Evolutionary conservation across 2,329 filamentous ascomycete species (phyloP), one percentile per base, ranked within the genome.

Genomic region (Alternaria sp.): DNA sequence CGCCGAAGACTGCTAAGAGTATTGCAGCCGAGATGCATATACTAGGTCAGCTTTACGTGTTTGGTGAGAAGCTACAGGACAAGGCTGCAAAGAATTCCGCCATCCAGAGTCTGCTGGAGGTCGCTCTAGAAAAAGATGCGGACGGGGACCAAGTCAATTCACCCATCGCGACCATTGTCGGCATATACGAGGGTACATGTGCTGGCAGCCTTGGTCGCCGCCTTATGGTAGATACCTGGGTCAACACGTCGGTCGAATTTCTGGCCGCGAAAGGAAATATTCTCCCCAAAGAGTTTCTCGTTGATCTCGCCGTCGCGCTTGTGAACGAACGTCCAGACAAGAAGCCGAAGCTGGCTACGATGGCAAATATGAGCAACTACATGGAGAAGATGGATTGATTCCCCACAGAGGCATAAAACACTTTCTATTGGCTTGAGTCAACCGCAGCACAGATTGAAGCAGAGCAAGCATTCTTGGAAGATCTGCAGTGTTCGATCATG

Each of bases 251-350:
- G 3, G 6, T 1, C 0, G 30, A 33, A 15, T 33, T 4, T 8
- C 0, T 33, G 2, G 1, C 14, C 3, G 3, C 4, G 30, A 5
- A 33, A 5, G 4, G 12, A 12, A 0, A 5, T 2, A 0, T 4
- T 6, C 4, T 33, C 0, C 33, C 37, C 15, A 41, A 41, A 0
- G 37, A 41, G 4, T 41, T 41, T 1, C 15, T 41, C 8, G 2
- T 2, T 41, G 37, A 18, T 2, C 15, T 41, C 9, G 15, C 37
- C 37, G 0, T 41, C 33, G 33, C 33, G 8, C 33, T 37, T n/a
- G 7, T 37, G 15, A 0, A 0, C 33, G 0, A 8, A 6, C 33
- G 4, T 8, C 33, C 6, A 37, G 15, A 9, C 14, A 9, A 37
- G 1, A 37, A 2, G 15, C 6, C 6, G 15, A 37, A 4, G 15